phyloP scores from a whole-genome alignment of 1,139 yeast species.

The Wickerhamomyces sp. region DNA sequence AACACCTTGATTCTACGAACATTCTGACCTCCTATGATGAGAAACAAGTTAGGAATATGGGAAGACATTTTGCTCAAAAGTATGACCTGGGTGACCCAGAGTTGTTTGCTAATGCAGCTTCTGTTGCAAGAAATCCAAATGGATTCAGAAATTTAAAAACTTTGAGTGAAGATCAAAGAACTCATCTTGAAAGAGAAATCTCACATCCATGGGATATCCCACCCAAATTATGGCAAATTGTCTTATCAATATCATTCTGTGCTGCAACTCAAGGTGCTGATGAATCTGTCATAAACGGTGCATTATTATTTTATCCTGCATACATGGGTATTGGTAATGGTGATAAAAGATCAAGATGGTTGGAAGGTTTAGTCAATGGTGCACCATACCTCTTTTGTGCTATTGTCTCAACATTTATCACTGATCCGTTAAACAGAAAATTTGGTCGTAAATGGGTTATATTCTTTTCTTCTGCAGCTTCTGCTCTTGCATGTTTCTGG shows the following conservation, averaged over 20 bases:
- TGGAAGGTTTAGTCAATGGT: constrained; percentile 72
- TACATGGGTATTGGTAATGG: constrained; percentile 47
- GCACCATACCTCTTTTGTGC: constrained; percentile 81
- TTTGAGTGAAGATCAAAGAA: constrained; percentile 54
- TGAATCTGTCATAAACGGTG: constrained; percentile 84
- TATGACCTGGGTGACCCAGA: constrained; percentile 57
- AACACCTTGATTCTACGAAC: too few species aligned
- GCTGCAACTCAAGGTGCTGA: constrained; percentile 96
- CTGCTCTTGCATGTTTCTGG: constrained; percentile 71
- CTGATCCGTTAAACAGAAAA: constrained; percentile 60
- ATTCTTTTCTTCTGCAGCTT: constrained; percentile 58
- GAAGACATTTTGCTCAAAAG: constrained; percentile 60
- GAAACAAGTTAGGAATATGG: constrained; percentile 66
- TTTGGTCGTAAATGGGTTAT: constrained; percentile 75
- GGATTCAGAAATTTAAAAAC: constrained; percentile 56
- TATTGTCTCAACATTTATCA: constrained; percentile 64
- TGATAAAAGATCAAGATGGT: constrained; percentile 54
- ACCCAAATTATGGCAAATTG: constrained; percentile 51
- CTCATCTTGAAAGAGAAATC: constrained; percentile 44
- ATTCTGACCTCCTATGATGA: constrained; percentile 60
- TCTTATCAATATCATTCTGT: constrained; percentile 77
- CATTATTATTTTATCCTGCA: constrained; percentile 63
- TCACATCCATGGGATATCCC: constrained; percentile 57
- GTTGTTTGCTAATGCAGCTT: constrained; percentile 68
- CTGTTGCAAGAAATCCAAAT: constrained; percentile 63